phyloP scores from a whole-genome alignment of 805 yeast genomes.

The Wickerhamiella qilinensis region DNA sequence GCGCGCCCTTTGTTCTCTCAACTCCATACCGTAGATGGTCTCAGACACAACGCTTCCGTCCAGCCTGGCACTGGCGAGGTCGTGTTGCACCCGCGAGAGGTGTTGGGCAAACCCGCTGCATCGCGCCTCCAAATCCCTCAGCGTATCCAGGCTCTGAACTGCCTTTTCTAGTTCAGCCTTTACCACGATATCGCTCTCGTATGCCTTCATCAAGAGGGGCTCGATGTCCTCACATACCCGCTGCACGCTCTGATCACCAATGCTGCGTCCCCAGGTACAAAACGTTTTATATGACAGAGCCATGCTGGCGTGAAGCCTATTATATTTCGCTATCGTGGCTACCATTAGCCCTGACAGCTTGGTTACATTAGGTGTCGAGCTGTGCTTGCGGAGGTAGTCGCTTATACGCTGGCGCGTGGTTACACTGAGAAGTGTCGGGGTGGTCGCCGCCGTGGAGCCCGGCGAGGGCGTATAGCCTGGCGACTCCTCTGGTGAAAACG shows the following conservation, averaged over 20 bases:
- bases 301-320: background rate
- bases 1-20: background rate
- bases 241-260: background rate
- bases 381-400: background rate
- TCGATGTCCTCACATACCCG: background rate
- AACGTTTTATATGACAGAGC: background rate
- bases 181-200: background rate
- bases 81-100: background rate
- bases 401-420: background rate
- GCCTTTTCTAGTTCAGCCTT: background rate
- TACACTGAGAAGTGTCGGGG: background rate
- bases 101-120: background rate
- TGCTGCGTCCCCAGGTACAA: background rate
- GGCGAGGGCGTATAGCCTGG: background rate
- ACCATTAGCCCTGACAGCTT: background rate
- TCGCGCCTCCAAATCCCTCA: background rate
- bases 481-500: no score
- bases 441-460: background rate
- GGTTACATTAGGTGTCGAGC: background rate
- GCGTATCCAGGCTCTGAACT: background rate
- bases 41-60: background rate
- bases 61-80: background rate
- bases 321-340: background rate
- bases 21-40: background rate
- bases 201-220: background rate